Conservation (phyloP, 164 flowering plant species). For the Hamamelis virginiana region DNA sequence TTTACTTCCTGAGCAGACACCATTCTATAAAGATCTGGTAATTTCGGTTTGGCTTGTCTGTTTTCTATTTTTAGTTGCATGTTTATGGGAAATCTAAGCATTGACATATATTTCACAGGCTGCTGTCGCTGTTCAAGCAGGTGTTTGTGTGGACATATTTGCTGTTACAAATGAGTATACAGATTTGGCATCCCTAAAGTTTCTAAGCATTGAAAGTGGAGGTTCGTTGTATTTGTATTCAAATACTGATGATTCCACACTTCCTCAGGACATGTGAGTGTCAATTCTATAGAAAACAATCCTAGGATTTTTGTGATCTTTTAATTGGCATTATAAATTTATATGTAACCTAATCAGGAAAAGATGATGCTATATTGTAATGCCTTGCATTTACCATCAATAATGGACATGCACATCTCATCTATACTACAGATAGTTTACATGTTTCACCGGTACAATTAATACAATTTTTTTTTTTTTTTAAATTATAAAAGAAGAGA, state of each 20-base stretch:
- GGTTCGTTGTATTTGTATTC: slow-evolving; percentile 86
- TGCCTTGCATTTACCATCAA: background rate
- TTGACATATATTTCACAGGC: slow-evolving; percentile 65
- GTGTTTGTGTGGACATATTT: slow-evolving; percentile 98
- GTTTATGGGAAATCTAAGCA: slow-evolving; percentile 13
- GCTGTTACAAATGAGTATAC: slow-evolving; percentile 99
- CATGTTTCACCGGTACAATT: background rate
- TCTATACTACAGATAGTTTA: background rate
- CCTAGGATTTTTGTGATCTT: background rate
- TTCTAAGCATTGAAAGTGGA: slow-evolving; percentile 97
- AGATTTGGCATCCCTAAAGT: slow-evolving; percentile 93
- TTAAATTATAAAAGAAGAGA: too few relatives aligned
- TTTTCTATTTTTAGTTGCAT: background rate
- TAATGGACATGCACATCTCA: background rate
- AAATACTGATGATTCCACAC: slow-evolving; percentile 94
- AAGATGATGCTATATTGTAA: background rate
- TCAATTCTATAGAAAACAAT: background rate
- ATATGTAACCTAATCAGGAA: background rate
- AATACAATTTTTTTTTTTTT: background rate
- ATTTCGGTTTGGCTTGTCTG: background rate
- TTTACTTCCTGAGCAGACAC: slow-evolving; percentile 97
- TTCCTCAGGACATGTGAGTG: slow-evolving; percentile 98
- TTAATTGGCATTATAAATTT: background rate
- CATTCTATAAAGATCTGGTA: slow-evolving; percentile 96
- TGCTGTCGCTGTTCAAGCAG: slow-evolving; percentile 98